Conservation (phyloP, 78 protist genomes). For the Anaeramoeba flamelloides region DNA sequence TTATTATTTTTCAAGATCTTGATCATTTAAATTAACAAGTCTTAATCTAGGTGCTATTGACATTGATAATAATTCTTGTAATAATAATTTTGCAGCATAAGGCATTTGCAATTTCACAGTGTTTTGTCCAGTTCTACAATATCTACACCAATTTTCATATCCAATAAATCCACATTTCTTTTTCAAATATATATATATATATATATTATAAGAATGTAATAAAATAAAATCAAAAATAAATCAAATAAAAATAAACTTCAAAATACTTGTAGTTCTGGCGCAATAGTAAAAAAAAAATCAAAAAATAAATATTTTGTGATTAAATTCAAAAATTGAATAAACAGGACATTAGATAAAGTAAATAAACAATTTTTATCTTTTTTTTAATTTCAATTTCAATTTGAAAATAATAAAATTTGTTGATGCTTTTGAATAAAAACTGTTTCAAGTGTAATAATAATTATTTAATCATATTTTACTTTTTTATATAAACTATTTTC, state of each 20-base stretch:
- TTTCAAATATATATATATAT: not conserved
- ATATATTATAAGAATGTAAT: not conserved
- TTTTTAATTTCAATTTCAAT: no score
- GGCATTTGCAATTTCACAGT: slow-evolving; percentile 58
- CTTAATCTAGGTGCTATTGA: slow-evolving; percentile 29
- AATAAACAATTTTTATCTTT: no score
- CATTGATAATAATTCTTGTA: slow-evolving; percentile 91
- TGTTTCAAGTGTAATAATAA: no score
- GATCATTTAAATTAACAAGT: not conserved
- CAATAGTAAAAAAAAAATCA: not conserved
- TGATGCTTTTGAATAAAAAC: no score
- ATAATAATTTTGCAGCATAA: slow-evolving; percentile 89
- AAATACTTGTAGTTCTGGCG: not conserved
- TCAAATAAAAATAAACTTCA: no score
- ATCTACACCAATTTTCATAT: slow-evolving; percentile 75
- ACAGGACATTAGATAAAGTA: not conserved
- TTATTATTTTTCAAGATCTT: not conserved
- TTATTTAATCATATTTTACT: no score
- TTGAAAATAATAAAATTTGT: no score
- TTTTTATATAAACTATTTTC: no score
- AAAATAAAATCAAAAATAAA: not conserved
- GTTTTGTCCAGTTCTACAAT: slow-evolving; percentile 51
- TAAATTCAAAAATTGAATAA: slow-evolving; percentile 8
- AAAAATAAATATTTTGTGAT: not conserved
- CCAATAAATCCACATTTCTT: slow-evolving; percentile 62